Evolutionary conservation across 345 rosid species (phyloP), one percentile per base, ranked within the genome.

Genomic region (Brassica juncea): DNA sequence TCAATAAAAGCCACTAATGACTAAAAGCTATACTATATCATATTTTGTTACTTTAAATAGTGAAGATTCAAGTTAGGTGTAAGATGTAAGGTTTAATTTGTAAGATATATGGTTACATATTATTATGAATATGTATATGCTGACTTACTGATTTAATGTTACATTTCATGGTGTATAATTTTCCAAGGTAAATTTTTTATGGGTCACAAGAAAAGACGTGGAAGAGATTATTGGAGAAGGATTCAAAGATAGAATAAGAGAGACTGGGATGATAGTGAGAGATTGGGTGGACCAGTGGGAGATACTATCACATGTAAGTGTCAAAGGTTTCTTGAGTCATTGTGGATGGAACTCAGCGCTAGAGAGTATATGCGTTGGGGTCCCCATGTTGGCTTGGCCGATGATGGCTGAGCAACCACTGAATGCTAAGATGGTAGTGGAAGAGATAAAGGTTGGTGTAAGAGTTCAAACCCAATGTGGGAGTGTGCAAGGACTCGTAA

Each of bases 291-390:
- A 92, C 8, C 94, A 92, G 66, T 81, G 76, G 68, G 86, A 86
- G 75, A 87, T 92, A 39, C 30, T 94, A 12, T 42, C 14, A 68
- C 97, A 94, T 84, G 74, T 27, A 6, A 84, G 89, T 31, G 81
- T 94, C 6, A 21, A 78, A 82, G 97, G 97, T 21, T 90, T 89
- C 44, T 42, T 92, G 70, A 92, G 93, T 37, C 98, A 94, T 39
- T 94, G 97, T 31, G 98, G 97, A 4, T 92, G 97, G 98, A 94
- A 92, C 68, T 94, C 98, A 3, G 83, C 81, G 0, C 54, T 86
- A 69, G 97, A 94, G 78, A 88, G 93, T 78, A 80, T 94, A 74
- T 83, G 91, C 27, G 86, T 85, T 0, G 94, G 88, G 1, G 89
- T 92, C n/a, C 98, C 94, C 0, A 83, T 94, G 19, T 81, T 94